A percentile compares a stretch with the other conserved stretches of the same genome.
phyloP scores from a whole-genome alignment of 2,329 filamentous ascomycete genomes.

The Epichloe gansuensis region DNA sequence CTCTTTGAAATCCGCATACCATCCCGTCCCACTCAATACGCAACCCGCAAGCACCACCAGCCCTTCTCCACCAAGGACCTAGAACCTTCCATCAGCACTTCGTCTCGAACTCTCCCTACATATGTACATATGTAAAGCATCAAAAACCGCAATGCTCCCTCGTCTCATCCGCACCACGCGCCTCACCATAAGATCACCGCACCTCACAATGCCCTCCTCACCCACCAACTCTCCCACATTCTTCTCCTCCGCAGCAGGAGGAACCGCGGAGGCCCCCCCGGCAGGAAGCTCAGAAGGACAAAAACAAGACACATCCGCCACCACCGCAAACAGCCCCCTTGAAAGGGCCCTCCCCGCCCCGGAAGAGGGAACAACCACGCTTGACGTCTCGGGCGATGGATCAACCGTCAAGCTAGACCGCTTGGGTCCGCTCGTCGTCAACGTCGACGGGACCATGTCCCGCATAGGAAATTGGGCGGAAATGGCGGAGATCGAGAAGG shows the following conservation, averaged over 20 bases:
- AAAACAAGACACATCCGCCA: neutral
- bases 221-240: neutral
- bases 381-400: conserved; percentile 20
- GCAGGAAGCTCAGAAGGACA: neutral
- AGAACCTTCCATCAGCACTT: neutral
- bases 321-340: conserved; percentile 5
- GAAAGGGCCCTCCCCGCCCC: conserved; percentile 16
- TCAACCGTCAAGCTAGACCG: conserved; percentile 47
- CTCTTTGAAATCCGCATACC: no score
- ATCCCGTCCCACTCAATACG: neutral
- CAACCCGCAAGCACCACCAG: neutral
- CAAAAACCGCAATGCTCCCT: neutral
- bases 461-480: conserved; percentile 61
- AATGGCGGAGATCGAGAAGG: conserved; percentile 55
- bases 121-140: no score
- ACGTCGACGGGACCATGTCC: conserved; percentile 56
- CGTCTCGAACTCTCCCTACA: neutral
- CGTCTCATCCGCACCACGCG: neutral
- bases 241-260: neutral
- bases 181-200: neutral
- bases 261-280: neutral
- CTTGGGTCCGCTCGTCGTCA: conserved; percentile 62
- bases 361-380: conserved; percentile 9
- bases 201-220: neutral
- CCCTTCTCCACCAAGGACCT: neutral